phyloP scores from a whole-genome alignment of 352 stramenopile genomes.

The Phytophthora colocasiae region DNA sequence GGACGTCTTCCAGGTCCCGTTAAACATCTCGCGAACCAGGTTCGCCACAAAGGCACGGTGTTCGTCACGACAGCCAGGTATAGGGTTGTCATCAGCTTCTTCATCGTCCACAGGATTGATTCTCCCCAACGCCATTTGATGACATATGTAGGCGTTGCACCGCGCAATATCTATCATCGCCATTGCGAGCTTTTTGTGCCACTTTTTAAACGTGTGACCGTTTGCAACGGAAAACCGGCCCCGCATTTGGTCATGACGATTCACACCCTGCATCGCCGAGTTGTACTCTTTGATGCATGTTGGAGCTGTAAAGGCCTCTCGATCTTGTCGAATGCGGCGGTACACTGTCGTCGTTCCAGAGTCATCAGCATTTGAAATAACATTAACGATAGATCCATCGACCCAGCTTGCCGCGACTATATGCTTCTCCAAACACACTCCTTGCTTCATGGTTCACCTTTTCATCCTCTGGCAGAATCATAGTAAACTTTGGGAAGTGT shows the following conservation, averaged over 20 bases:
- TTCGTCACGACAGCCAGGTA: neutral
- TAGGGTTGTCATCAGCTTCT: neutral
- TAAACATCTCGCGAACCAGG: neutral
- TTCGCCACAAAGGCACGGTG: neutral
- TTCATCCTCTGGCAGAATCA: neutral
- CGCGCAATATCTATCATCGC: conserved; percentile 8
- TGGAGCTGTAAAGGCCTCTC: conserved; percentile 14
- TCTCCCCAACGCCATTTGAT: neutral
- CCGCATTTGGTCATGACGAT: neutral
- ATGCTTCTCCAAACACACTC: conserved; percentile 13
- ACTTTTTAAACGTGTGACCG: conserved; percentile 7
- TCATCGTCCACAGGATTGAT: neutral
- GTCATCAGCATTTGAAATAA: conserved; percentile 35
- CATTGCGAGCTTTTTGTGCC: conserved; percentile 9
- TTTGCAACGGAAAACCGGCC: conserved; percentile 2
- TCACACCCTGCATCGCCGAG: conserved; percentile 36
- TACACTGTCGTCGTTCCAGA: conserved; percentile 20
- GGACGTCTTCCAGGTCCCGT: neutral
- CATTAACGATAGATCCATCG: conserved; percentile 14
- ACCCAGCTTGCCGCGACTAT: conserved; percentile 26
- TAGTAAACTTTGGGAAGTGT: conserved; percentile 30
- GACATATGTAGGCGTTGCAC: conserved; percentile 6
- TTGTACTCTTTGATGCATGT: conserved; percentile 42
- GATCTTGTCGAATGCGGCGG: conserved; percentile 17
- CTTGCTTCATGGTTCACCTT: conserved; percentile 16